phyloP scores from a whole-genome alignment of 805 yeast genomes.

The Cyberlindnera veronae region DNA sequence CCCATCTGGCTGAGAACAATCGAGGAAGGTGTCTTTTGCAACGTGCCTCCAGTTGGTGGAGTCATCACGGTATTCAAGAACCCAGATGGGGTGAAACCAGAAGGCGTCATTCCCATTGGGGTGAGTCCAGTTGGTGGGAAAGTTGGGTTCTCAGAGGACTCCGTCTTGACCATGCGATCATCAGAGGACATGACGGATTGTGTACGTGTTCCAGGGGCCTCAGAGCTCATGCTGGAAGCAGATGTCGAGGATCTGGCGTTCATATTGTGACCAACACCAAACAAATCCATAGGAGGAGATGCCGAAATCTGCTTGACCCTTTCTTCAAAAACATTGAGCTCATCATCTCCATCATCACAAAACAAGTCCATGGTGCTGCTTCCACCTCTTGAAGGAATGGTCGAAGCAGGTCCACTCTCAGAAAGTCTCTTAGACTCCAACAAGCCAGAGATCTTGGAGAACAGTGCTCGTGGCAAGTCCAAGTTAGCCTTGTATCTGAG shows the following conservation, averaged over 20 bases:
- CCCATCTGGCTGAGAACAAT: constrained; percentile 8
- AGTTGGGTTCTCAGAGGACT: background rate
- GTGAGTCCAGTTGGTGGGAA: constrained; percentile 1
- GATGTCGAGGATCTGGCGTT: background rate
- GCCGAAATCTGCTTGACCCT: background rate
- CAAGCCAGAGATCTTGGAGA: constrained; percentile 15
- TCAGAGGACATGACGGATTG: background rate
- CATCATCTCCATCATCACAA: constrained; percentile 2
- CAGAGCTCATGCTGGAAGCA: no score
- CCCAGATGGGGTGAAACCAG: constrained; percentile 6
- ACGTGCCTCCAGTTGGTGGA: constrained; percentile 1
- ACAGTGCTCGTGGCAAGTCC: constrained; percentile 19
- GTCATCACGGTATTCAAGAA: constrained; percentile 7
- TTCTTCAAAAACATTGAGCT: constrained; percentile 7
- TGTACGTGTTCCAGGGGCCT: no score
- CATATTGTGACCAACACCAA: background rate
- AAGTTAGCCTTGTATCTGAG: constrained; percentile 20
- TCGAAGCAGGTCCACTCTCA: constrained; percentile 1
- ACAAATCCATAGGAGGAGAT: background rate
- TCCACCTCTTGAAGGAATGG: background rate
- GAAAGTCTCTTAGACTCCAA: constrained; percentile 16
- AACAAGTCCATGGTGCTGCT: no score
- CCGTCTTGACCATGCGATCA: background rate
- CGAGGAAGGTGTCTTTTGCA: constrained; percentile 13
- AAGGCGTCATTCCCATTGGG: constrained; percentile 8